Base-by-base conservation (phyloP, 306 rosid genomes). In the Hylodesmum podocarpum region DNA sequence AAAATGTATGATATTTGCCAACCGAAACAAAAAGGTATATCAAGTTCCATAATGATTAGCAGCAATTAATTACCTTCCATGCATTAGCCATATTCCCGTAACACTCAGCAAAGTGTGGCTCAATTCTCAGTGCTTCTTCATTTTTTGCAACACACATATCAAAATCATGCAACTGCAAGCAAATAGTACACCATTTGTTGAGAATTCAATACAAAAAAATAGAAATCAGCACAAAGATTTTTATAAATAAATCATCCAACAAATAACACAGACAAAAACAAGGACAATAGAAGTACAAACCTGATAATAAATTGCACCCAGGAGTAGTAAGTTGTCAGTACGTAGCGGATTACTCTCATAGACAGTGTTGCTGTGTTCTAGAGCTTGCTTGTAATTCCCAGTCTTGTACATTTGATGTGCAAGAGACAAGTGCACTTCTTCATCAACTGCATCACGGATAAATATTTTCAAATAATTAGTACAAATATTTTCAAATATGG, bases 81-180 rank as follows among this genome's bases (percentile, higher is more conserved):
- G 99, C 99, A 86, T 96, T 96, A 40, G 99, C 99, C 99, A 96
- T 92, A 80, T 96, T 96, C 54, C 99, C 99, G 47, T 96, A 96
- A 78, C 99, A 92, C 87, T 96, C 99, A 0, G 99, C 96, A 77
- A 96, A 96, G 80, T 81, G 96, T 8, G 98, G 97, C 18, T 96
- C 91, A 50, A 93, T 78, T 57, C 87, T 89, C 81, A 96, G 93
- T 15, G 99, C 97, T 86, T 96, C 98, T 84, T 96, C 98, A 79
- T 96, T 96, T 88, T 91, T 92, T 8, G 99, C 74, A 71, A 96
- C 86, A 75, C 99, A 96, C 94, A 84, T 91, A 70, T 92, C 99
- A 89, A 88, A 96, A 72, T 96, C 96, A 80, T 89, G 93, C 93
- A 96, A 65, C 99, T 96, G 89, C 61, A 19, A 77, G 41, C 12